Evolutionary conservation across 345 rosid species (phyloP).

Genomic region (Gossypium mustelinum): DNA sequence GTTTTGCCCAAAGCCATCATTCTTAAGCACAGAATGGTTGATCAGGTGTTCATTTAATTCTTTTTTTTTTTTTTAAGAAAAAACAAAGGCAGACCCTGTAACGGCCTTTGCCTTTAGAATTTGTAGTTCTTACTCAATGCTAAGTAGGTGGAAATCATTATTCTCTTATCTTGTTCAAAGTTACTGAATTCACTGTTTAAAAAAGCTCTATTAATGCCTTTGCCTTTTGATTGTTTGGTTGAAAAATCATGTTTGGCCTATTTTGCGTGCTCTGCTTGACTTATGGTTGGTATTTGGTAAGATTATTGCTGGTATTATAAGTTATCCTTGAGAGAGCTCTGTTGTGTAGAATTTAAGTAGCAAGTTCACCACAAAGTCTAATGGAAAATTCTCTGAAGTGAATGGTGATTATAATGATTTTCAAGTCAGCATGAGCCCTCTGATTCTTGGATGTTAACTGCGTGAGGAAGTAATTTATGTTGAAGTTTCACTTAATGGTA

Average conservation of each 20-base stretch:
- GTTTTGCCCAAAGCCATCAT: slow-evolving; percentile 73
- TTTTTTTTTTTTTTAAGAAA: too few species aligned
- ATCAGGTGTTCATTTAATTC: slow-evolving; percentile 50
- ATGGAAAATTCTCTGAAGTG: not conserved
- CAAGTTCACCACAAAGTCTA: not conserved
- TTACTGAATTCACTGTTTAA: not conserved
- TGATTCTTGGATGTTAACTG: not conserved
- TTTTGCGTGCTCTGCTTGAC: not conserved
- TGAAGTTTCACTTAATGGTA: not conserved
- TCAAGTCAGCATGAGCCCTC: not conserved
- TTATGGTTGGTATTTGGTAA: not conserved
- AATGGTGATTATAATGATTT: not conserved
- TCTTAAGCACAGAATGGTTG: slow-evolving; percentile 81
- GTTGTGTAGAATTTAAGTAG: not conserved
- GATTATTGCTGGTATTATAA: not conserved
- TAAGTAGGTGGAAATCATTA: not conserved
- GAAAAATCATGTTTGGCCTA: not conserved
- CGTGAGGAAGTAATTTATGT: not conserved
- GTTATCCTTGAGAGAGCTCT: not conserved
- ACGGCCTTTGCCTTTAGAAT: not conserved
- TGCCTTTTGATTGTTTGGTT: not conserved
- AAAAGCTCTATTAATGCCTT: not conserved
- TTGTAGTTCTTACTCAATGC: not conserved
- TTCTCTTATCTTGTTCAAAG: not conserved
- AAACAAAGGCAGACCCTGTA: too few species aligned